Evolutionary conservation across 139 green algal genomes (phyloP).

Genomic region (Picochlorum sp.): DNA sequence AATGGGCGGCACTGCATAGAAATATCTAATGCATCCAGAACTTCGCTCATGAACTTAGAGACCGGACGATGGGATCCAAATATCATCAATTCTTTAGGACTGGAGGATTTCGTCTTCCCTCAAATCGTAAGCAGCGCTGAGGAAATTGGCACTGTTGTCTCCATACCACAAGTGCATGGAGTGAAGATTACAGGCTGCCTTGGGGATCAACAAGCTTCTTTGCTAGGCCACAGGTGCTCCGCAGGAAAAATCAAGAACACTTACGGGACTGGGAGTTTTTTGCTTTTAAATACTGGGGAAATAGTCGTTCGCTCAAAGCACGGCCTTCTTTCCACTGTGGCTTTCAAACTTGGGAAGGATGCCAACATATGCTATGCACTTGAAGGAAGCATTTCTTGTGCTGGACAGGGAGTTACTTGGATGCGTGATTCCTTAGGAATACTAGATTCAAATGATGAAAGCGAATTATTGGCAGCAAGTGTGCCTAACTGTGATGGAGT

Average conservation of each 20-base stretch:
- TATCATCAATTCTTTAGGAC: constrained; percentile 51
- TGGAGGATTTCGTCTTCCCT: constrained; percentile 50
- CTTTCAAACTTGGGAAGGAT: constrained; percentile 65
- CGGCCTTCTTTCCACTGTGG: constrained; percentile 87
- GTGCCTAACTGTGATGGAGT: constrained; percentile 66
- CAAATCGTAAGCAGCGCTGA: constrained; percentile 74
- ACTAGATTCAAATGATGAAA: constrained; percentile 34
- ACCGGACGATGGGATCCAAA: constrained; percentile 63
- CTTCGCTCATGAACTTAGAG: constrained; percentile 81
- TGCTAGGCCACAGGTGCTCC: constrained; percentile 82
- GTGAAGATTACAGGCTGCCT: constrained; percentile 85
- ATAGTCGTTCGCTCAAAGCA: constrained; percentile 55
- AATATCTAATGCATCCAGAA: constrained; percentile 85
- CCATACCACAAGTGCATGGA: constrained; percentile 30
- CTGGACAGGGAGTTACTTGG: constrained; percentile 72
- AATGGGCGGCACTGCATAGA: constrained; percentile 82
- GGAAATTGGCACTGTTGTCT: constrained; percentile 35
- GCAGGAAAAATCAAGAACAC: constrained; percentile 89
- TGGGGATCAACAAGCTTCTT: constrained; percentile 88
- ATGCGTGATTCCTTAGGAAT: constrained; percentile 75
- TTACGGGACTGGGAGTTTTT: constrained; percentile 95
- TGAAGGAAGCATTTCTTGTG: constrained; percentile 79
- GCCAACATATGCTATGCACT: constrained; percentile 66
- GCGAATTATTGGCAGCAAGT: constrained; percentile 34
- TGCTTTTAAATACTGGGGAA: constrained; percentile 87